phyloP scores from a whole-genome alignment of 768 basidiomycete species.

The Amanita pallidorosea region DNA sequence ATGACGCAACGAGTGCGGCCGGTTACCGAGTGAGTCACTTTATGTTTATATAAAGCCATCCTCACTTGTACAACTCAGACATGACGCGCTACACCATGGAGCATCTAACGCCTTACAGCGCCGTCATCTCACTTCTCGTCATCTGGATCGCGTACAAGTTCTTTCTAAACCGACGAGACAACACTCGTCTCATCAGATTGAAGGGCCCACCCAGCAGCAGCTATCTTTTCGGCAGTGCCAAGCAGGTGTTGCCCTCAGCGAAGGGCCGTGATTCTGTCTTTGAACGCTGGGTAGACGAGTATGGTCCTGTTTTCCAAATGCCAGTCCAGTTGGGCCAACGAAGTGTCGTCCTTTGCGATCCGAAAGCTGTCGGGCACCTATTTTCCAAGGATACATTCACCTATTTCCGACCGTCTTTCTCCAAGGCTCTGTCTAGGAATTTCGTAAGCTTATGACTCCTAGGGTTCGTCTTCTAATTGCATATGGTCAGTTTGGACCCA shows the following conservation, averaged over 20 bases:
- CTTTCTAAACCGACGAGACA: background rate
- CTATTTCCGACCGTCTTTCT: slow-evolving; percentile 30
- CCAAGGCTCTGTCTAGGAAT: slow-evolving; percentile 23
- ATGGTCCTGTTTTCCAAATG: slow-evolving; percentile 34
- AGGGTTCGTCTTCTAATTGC: background rate
- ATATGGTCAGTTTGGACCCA: slow-evolving; percentile 25
- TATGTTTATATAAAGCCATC: no score
- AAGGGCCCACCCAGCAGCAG: background rate
- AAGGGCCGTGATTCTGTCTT: slow-evolving; percentile 12
- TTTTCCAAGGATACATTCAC: slow-evolving; percentile 37
- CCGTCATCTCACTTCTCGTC: background rate
- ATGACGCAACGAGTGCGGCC: no score
- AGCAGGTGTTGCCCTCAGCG: background rate
- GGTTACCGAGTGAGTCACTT: no score
- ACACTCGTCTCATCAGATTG: background rate
- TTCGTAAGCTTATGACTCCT: slow-evolving; percentile 17
- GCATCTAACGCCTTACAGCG: background rate
- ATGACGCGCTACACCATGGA: background rate
- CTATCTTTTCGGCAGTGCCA: background rate
- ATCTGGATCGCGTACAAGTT: background rate
- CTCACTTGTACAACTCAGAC: background rate
- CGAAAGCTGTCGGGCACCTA: slow-evolving; percentile 41
- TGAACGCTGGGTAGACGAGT: slow-evolving; percentile 36
- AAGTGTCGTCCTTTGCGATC: slow-evolving; percentile 29
- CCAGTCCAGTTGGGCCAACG: slow-evolving; percentile 23